A percentile compares a stretch with the other conserved stretches of the same genome.
Conservation (phyloP, 805 yeast species). For the Schizosaccharomyces lindneri region DNA sequence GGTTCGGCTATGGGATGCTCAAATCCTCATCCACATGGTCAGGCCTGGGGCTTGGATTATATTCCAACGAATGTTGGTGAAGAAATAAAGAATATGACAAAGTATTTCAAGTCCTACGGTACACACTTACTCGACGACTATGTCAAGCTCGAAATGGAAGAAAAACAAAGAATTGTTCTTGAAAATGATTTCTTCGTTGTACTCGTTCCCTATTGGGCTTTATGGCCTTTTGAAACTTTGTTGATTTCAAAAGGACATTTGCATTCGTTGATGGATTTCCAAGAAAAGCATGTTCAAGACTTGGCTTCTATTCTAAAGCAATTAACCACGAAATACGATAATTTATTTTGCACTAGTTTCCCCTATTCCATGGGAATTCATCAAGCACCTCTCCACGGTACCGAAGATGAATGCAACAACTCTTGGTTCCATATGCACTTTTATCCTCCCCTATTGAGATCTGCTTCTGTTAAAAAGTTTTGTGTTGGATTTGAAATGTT, state of each 20-base stretch:
- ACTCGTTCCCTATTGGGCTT: slow-evolving; percentile 61
- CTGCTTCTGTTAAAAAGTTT: slow-evolving; percentile 53
- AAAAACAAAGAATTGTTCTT: slow-evolving; percentile 28
- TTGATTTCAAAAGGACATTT: slow-evolving; percentile 32
- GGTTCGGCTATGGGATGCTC: slow-evolving; percentile 67
- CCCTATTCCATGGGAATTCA: slow-evolving; percentile 69
- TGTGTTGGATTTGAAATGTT: slow-evolving; percentile 35
- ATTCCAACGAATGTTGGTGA: slow-evolving; percentile 42
- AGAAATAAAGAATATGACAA: slow-evolving; percentile 27
- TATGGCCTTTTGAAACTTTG: slow-evolving; percentile 60
- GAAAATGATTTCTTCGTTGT: slow-evolving; percentile 39
- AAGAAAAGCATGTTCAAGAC: slow-evolving; percentile 23
- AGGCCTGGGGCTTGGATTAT: slow-evolving; percentile 31
- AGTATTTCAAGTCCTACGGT: slow-evolving; percentile 21
- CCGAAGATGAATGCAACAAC: background rate
- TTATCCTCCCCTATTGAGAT: slow-evolving; percentile 51
- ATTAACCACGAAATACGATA: slow-evolving; percentile 43
- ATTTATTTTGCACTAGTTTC: slow-evolving; percentile 40
- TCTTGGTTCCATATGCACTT: slow-evolving; percentile 49
- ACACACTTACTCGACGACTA: slow-evolving; percentile 38
- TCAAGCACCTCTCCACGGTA: slow-evolving; percentile 36
- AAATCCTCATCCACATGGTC: slow-evolving; percentile 64
- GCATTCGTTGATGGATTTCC: slow-evolving; percentile 24
- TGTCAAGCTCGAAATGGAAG: slow-evolving; percentile 17
- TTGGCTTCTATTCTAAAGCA: slow-evolving; percentile 29